phyloP scores from a whole-genome alignment of 1,284 basidiomycete species.

The Calocybe gambosa region DNA sequence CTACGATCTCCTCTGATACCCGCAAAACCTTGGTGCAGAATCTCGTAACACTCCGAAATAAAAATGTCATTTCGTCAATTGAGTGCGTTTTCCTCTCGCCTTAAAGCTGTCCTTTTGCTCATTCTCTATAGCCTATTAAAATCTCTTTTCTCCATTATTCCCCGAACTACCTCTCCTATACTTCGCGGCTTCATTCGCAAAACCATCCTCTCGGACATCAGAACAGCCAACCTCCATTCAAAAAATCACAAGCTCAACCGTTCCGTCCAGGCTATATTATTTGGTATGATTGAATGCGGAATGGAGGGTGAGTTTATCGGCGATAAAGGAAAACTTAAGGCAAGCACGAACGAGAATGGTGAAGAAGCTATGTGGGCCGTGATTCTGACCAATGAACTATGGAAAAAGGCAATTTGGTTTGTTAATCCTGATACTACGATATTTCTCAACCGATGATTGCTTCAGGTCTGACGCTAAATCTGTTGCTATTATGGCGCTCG shows the following conservation, averaged over 20 bases:
- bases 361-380: conserved; percentile 99
- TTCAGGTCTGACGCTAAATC: conserved; percentile 86
- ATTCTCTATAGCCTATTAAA: conserved; percentile 68
- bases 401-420: conserved; percentile 91
- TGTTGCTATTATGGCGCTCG: conserved; percentile 88
- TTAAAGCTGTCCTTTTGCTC: conserved; percentile 6
- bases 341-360: conserved; percentile 41
- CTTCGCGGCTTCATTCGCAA: conserved; percentile 86
- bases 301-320: conserved; percentile 77
- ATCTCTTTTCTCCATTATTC: conserved; percentile 89
- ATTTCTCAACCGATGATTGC: not conserved
- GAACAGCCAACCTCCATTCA: conserved; percentile 81
- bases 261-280: conserved; percentile 93
- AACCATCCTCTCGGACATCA: conserved; percentile 94
- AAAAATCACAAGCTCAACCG: conserved; percentile 97
- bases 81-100: conserved; percentile 53
- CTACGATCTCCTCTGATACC: conserved; percentile 68
- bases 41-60: conserved; percentile 89
- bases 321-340: conserved; percentile 72
- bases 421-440: not conserved
- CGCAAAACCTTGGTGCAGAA: conserved; percentile 83
- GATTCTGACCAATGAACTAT: conserved; percentile 89
- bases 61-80: conserved; percentile 87
- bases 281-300: conserved; percentile 92
- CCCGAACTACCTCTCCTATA: conserved; percentile 80